Base-by-base conservation (phyloP, 2,329 filamentous ascomycete species). In the Aquanectria penicillioides region DNA sequence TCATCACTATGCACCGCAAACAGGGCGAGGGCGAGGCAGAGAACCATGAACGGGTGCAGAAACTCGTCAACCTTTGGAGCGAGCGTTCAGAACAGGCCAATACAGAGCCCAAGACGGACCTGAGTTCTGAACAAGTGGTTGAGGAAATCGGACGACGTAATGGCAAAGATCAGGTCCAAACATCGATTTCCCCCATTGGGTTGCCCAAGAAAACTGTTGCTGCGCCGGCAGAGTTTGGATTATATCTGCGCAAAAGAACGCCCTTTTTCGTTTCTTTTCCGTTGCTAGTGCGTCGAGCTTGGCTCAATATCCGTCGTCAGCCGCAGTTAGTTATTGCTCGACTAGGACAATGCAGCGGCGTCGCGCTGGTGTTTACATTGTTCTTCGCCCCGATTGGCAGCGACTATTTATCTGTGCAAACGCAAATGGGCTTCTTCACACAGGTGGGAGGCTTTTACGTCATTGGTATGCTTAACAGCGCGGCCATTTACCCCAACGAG, bases 401-500 rank as follows among this genome's bases (percentile, higher is more conserved):
- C 67, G 82, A 91, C 71, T 92, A 89, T 75, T 84, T 81, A 46
- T 85, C 85, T 11, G 81, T 93, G 0, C 90, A 92, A 71, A 90
- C 87, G 41, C 83, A 89, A 3, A 81, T 92, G 60, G 90, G 90
- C 0, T 89, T 91, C 67, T 77, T 92, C 2, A 87, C 92, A 63
- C 84, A 92, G 69, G 81, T 92, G 28, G 84, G 86, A 2, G 87
- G 89, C 0, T 84, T 90, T 28, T 89, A 90, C 73, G 89, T 90
- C 62, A 84, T 90, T 3, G 90, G 90, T 17, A 91, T 93, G 89
- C 82, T 93, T 8, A 89, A 92, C 71, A 92, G 92, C 69, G 87
- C 92, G 13, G 88, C 89, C 6, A 82, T 90, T 13, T 92, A 92
- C 69, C 90, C 89, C 0, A 76, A 79, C 23, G 90, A 92, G 71